A percentile compares a stretch with the other conserved stretches of the same genome.
phyloP scores from a whole-genome alignment of 352 stramenopile genomes.

The Blastocystis sp. region DNA sequence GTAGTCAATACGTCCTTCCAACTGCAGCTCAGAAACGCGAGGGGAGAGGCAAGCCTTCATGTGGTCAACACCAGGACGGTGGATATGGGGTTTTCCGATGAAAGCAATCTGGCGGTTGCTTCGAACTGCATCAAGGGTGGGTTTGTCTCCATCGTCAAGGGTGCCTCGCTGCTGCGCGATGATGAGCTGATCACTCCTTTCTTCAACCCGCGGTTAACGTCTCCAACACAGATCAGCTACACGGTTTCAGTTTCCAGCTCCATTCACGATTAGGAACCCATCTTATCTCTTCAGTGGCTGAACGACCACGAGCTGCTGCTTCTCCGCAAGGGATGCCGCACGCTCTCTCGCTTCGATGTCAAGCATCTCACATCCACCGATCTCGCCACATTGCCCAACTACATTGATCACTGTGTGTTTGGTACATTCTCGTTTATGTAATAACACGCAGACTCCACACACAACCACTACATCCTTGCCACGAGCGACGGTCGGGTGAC shows the following conservation, averaged over 20 bases:
- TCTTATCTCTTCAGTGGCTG: conserved; percentile 41
- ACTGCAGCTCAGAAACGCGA: background rate
- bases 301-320: background rate
- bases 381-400: conserved; percentile 36
- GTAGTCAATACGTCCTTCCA: conserved; percentile 53
- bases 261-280: conserved; percentile 20
- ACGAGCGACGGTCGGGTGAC: conserved; percentile 1
- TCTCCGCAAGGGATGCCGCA: conserved; percentile 19
- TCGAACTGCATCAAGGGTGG: conserved; percentile 41
- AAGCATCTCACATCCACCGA: background rate
- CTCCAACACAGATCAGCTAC: conserved; percentile 8
- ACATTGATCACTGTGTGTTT: conserved; percentile 18
- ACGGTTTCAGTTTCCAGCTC: background rate
- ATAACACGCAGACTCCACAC: background rate
- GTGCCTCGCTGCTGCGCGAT: background rate
- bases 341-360: conserved; percentile 5
- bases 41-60: background rate
- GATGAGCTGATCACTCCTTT: conserved; percentile 7
- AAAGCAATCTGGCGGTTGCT: conserved; percentile 16
- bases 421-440: background rate
- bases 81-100: conserved; percentile 40
- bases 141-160: conserved; percentile 22
- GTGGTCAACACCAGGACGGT: conserved; percentile 41
- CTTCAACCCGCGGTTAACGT: conserved; percentile 13
- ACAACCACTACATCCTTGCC: background rate